Evolutionary conservation across 164 flowering plant genomes (phyloP).

Genomic region (Aristolochia fimbriata): DNA sequence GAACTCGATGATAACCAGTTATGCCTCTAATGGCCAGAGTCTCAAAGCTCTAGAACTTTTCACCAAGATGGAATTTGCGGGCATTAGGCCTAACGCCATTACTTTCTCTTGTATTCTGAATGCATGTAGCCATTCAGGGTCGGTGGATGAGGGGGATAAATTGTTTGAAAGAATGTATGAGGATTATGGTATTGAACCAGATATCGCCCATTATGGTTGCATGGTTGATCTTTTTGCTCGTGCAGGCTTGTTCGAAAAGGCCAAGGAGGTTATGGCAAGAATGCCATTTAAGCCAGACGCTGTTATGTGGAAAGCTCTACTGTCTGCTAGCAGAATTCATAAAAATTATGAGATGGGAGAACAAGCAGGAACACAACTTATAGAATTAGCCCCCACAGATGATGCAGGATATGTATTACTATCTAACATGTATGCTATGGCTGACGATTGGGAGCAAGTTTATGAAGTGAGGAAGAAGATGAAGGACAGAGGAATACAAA

Average conservation of each 20-base stretch:
- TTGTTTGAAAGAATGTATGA: conserved; percentile 2
- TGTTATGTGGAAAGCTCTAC: conserved; percentile 9
- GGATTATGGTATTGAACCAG: conserved; percentile 9
- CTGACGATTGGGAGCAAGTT: conserved; percentile 7
- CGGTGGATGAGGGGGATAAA: conserved; percentile 3
- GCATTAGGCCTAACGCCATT: conserved; percentile 7
- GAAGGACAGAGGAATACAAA: conserved; percentile 10
- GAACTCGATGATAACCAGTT: conserved; percentile 13
- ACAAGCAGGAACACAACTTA: conserved; percentile 4
- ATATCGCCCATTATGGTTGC: conserved; percentile 9
- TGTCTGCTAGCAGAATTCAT: conserved; percentile 12
- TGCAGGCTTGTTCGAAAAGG: conserved; percentile 6
- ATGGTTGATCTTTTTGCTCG: conserved; percentile 12
- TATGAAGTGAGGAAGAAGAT: conserved; percentile 10
- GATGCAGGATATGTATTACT: conserved; percentile 7
- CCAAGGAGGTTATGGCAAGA: conserved; percentile 5
- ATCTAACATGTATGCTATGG: conserved; percentile 9
- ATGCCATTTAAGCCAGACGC: conserved; percentile 9
- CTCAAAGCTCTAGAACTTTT: conserved; percentile 7
- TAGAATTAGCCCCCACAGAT: conserved; percentile 10
- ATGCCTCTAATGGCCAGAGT: conserved; percentile 11
- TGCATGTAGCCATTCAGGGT: conserved; percentile 12
- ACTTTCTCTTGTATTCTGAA: conserved; percentile 8
- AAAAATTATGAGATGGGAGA: conserved; percentile 11
- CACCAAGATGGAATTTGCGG: conserved; percentile 2